Evolutionary conservation across 1,284 basidiomycete species (phyloP).

Genomic region (Wolfiporia cocos): DNA sequence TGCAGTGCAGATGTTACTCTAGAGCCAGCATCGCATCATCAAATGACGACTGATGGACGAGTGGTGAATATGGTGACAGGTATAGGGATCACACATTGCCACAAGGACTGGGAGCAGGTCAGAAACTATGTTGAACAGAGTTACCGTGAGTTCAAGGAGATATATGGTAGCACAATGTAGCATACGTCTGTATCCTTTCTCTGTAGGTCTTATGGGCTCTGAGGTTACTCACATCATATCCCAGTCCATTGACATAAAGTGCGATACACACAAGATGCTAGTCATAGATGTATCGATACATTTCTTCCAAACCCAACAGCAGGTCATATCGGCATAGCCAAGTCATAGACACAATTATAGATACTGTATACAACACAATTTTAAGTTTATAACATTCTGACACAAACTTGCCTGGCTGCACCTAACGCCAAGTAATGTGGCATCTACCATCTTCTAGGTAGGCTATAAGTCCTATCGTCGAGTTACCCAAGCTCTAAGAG

Average conservation of each 20-base stretch:
- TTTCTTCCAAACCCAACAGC: no score
- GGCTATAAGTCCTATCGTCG: no score
- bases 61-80: constrained; percentile 1
- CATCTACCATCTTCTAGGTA: no score
- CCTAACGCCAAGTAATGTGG: no score
- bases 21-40: constrained; percentile 12
- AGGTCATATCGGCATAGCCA: no score
- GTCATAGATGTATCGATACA: no score
- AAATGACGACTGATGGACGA: not conserved
- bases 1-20: constrained; percentile 24
- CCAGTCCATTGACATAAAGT: not conserved
- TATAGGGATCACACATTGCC: constrained; percentile 1
- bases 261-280: no score
- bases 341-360: no score
- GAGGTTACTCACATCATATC: not conserved
- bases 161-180: not conserved
- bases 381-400: no score
- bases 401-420: no score
- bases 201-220: not conserved
- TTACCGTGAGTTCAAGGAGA: not conserved
- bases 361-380: no score
- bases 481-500: no score
- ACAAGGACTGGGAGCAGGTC: constrained; percentile 1
- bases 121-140: not conserved
- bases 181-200: not conserved